phyloP scores from a whole-genome alignment of 371 early-diverging fungal species.

The Mucor irregularis region DNA sequence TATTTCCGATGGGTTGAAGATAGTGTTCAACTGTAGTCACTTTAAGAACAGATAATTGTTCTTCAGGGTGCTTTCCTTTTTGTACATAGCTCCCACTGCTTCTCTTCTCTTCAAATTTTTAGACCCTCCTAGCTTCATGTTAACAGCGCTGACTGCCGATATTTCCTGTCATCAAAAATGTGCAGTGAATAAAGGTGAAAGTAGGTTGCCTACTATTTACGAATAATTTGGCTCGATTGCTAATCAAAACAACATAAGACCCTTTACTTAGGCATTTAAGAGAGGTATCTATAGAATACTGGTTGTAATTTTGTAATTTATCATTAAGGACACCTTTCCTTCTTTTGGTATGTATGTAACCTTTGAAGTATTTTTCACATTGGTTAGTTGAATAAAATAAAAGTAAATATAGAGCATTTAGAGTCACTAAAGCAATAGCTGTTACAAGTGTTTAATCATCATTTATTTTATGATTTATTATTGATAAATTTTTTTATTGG shows the following conservation, averaged over 20 bases:
- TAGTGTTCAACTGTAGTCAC: slow-evolving; percentile 16
- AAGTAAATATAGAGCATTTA: too few species aligned
- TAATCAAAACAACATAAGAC: slow-evolving; percentile 17
- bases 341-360: slow-evolving; percentile 11
- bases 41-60: slow-evolving; percentile 17
- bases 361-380: too few species aligned
- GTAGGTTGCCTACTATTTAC: slow-evolving; percentile 19
- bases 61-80: slow-evolving; percentile 17
- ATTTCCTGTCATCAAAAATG: slow-evolving; percentile 1
- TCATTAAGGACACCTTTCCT: slow-evolving; percentile 9
- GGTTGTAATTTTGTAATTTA: slow-evolving; percentile 22
- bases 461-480: too few species aligned
- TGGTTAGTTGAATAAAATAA: too few species aligned
- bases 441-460: too few species aligned
- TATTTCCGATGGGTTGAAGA: slow-evolving; percentile 16
- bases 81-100: slow-evolving; percentile 11
- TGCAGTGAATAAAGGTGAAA: slow-evolving; percentile 13
- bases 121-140: slow-evolving; percentile 20
- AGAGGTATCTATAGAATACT: slow-evolving; percentile 18
- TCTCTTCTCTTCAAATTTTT: slow-evolving; percentile 19
- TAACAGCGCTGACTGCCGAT: slow-evolving; percentile 10
- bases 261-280: slow-evolving; percentile 21
- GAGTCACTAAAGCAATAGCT: too few species aligned
- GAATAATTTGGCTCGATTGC: slow-evolving; percentile 21
- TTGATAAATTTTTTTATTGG: too few species aligned